Evolutionary conservation across 257 asterid genomes (phyloP).

Genomic region (Solanum piurae): DNA sequence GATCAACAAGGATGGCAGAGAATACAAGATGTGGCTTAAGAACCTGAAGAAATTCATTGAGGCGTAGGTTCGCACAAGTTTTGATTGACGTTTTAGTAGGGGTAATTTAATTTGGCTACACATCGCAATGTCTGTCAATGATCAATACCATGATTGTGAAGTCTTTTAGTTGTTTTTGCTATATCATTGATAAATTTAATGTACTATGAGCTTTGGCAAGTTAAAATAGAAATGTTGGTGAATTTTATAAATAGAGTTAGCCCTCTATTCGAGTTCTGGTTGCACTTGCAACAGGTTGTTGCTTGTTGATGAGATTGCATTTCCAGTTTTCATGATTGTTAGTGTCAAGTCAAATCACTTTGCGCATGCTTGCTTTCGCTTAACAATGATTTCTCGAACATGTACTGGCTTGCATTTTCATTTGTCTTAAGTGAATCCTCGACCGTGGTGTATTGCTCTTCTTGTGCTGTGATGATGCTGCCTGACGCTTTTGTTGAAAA

Average conservation of each 20-base stretch:
- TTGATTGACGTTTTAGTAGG: background rate
- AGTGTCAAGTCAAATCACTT: background rate
- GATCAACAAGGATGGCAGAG: constrained; percentile 67
- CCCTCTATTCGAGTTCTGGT: background rate
- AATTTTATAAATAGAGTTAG: background rate
- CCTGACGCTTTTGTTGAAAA: background rate
- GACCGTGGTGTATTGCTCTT: background rate
- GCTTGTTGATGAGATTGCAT: background rate
- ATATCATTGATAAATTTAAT: background rate
- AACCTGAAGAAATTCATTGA: constrained; percentile 58
- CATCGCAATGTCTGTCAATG: background rate
- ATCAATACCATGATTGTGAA: background rate
- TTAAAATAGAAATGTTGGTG: background rate
- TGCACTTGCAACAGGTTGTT: background rate
- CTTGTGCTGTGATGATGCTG: background rate
- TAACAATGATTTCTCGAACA: background rate
- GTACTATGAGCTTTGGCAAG: background rate
- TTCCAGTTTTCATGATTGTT: background rate
- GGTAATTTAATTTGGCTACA: background rate
- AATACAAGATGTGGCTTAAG: constrained; percentile 62
- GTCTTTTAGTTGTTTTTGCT: background rate
- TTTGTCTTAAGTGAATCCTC: background rate
- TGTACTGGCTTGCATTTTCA: background rate
- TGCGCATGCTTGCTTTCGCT: background rate
- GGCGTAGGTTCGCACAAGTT: constrained; percentile 8